Evolutionary conservation across 1,139 yeast species (phyloP).

Genomic region (Candida sp.): DNA sequence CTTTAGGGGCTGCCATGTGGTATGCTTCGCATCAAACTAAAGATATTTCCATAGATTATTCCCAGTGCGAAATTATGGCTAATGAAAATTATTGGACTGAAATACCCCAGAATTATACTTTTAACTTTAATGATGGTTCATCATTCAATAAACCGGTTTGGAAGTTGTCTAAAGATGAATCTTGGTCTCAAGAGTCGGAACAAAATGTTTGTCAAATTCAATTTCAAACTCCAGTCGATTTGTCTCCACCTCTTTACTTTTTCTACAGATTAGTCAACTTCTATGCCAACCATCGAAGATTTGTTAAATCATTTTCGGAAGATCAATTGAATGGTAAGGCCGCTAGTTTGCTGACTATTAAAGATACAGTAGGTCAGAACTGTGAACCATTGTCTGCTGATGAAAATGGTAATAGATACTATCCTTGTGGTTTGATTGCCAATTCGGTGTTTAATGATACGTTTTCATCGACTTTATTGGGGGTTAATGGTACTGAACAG

Average conservation of each 20-base stretch:
- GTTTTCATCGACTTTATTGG: conserved; percentile 38
- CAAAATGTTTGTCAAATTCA: conserved; percentile 69
- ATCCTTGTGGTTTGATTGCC: conserved; percentile 96
- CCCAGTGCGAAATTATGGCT: conserved; percentile 68
- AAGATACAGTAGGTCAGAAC: conserved; percentile 73
- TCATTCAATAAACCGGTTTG: conserved; percentile 34
- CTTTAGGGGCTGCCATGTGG: conserved; percentile 89
- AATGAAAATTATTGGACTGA: conserved; percentile 47
- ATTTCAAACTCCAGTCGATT: conserved; percentile 70
- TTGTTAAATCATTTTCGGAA: conserved; percentile 86
- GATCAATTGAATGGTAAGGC: conserved; percentile 81
- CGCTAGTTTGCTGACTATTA: conserved; percentile 53
- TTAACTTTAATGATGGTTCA: conserved; percentile 41
- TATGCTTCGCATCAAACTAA: conserved; percentile 75
- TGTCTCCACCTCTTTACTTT: conserved; percentile 74
- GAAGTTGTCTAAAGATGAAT: conserved; percentile 53
- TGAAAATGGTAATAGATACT: conserved; percentile 50
- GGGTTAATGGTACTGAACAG: conserved; percentile 33
- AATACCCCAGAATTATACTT: conserved; percentile 61
- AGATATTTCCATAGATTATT: conserved; percentile 78
- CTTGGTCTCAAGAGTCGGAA: conserved; percentile 53
- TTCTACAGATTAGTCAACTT: conserved; percentile 83
- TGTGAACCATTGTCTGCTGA: conserved; percentile 78
- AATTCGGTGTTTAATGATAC: conserved; percentile 91
- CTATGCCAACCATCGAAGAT: conserved; percentile 92